A percentile compares a stretch with the other conserved stretches of the same genome.
These are phyloP conservation scores for Linnemannia hyalina DNA, from an alignment of 192 early-diverging fungal species.

Conservation along the genomic window DNA sequence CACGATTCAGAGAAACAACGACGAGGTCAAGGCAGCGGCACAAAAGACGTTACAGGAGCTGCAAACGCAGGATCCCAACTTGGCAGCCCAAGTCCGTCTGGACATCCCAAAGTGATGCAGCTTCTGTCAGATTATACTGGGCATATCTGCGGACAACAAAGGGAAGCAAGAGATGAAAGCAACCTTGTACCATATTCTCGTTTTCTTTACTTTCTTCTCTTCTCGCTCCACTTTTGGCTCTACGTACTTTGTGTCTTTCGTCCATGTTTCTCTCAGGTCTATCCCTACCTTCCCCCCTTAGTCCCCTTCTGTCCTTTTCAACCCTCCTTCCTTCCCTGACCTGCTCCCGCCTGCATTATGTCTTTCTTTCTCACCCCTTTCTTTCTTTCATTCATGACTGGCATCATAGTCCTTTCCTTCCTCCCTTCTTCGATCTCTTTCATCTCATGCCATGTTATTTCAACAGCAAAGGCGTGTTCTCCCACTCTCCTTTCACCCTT, in stretches of 20 bases:
- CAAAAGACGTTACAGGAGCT: constrained; percentile 32
- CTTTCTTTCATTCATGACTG: not conserved
- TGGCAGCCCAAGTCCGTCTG: constrained; percentile 29
- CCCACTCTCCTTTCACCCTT: not conserved
- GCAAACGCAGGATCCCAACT: constrained; percentile 13
- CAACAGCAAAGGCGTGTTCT: not conserved
- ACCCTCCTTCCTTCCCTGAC: not conserved
- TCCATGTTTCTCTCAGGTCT: not conserved
- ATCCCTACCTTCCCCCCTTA: too few relatives aligned
- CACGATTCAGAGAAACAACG: constrained; percentile 55
- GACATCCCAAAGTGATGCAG: constrained; percentile 24
- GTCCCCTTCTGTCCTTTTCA: not conserved
- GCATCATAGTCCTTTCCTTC: not conserved
- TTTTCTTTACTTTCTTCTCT: not conserved
- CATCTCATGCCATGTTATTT: not conserved
- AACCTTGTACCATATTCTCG: not conserved
- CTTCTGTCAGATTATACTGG: too few relatives aligned
- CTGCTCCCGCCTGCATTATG: not conserved
- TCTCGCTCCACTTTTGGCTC: too few relatives aligned
- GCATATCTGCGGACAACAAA: not conserved
- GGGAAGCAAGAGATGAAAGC: not conserved
- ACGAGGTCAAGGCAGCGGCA: constrained; percentile 62
- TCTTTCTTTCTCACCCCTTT: not conserved
- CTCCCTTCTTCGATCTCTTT: not conserved
- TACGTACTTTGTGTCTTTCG: not conserved